These are phyloP conservation scores for Tetrapisispora namnaoensis DNA, from an alignment of 805 yeast species.

Conservation along the genomic window DNA sequence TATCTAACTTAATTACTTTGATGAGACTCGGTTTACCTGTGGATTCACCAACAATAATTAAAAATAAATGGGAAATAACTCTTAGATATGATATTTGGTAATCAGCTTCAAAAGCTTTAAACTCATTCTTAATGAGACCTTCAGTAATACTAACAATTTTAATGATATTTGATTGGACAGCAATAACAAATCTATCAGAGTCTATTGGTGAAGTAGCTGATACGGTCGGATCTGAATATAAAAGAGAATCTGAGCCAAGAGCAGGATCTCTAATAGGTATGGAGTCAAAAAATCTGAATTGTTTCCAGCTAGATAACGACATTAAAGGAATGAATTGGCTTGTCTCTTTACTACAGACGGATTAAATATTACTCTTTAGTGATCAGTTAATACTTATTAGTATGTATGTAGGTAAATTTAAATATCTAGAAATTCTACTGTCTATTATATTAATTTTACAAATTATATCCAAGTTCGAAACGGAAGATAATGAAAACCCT, in stretches of 20 bases:
- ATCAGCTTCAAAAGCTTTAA: constrained; percentile 55
- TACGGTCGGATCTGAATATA: constrained; percentile 72
- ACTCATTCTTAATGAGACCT: constrained; percentile 39
- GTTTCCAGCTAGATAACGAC: constrained; percentile 48
- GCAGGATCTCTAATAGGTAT: constrained; percentile 81
- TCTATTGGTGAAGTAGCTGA: constrained; percentile 53
- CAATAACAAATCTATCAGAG: constrained; percentile 43
- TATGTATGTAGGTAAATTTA: too few species aligned
- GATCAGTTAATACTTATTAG: too few species aligned
- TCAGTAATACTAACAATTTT: constrained; percentile 44
- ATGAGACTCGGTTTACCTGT: constrained; percentile 61
- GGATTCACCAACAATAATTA: constrained; percentile 66
- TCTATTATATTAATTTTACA: too few species aligned
- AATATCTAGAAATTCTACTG: too few species aligned
- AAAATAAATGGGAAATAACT: constrained; percentile 38
- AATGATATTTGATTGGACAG: constrained; percentile 43
- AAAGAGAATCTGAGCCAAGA: constrained; percentile 46
- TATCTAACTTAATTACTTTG: constrained; percentile 64
- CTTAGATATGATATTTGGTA: constrained; percentile 52
- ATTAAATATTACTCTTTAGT: too few species aligned
- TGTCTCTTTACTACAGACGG: too few species aligned
- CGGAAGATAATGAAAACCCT: too few species aligned
- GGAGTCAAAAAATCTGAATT: constrained; percentile 76
- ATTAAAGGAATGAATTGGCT: constrained; percentile 3
- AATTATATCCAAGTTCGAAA: too few species aligned